Percentiles rank a stretch among this genome's conserved stretches.
Conservation (phyloP, 2,329 filamentous ascomycete species). For the Beauveria bassiana region DNA sequence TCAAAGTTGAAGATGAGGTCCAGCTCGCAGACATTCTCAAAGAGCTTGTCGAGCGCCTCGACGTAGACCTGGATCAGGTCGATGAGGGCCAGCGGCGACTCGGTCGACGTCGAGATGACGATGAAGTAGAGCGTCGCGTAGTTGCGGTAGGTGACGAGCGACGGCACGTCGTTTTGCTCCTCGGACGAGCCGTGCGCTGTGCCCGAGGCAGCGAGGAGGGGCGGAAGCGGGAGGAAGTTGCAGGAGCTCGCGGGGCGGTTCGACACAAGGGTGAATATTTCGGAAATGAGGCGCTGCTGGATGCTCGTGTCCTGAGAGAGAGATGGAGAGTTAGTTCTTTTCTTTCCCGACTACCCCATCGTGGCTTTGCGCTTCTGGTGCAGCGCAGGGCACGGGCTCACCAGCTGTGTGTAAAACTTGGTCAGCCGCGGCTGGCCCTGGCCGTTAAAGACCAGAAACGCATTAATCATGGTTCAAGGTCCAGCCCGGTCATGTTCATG, state of each 20-base stretch:
- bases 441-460: slow-evolving; percentile 97
- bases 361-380: not conserved
- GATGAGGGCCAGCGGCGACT: slow-evolving; percentile 89
- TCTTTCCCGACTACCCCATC: not conserved
- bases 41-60: slow-evolving; percentile 86
- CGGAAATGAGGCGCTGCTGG: slow-evolving; percentile 90
- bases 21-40: slow-evolving; percentile 97
- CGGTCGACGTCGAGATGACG: slow-evolving; percentile 90
- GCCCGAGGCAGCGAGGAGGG: slow-evolving; percentile 54
- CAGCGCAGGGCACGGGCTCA: slow-evolving; percentile 28
- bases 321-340: not conserved
- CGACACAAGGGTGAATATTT: slow-evolving; percentile 94
- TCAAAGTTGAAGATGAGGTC: slow-evolving; percentile 99
- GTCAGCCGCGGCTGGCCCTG: slow-evolving; percentile 92
- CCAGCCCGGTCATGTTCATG: slow-evolving; percentile 12
- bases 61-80: slow-evolving; percentile 98
- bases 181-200: slow-evolving; percentile 57
- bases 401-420: slow-evolving; percentile 97
- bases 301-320: slow-evolving; percentile 78
- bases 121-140: slow-evolving; percentile 99
- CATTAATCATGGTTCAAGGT: slow-evolving; percentile 78
- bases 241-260: slow-evolving; percentile 87
- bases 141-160: slow-evolving; percentile 93
- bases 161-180: slow-evolving; percentile 79
- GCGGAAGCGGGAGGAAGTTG: slow-evolving; percentile 84